These are phyloP conservation scores for Candolleomyces eurysporus DNA, from an alignment of 768 basidiomycete genomes.

Conservation along the genomic window DNA sequence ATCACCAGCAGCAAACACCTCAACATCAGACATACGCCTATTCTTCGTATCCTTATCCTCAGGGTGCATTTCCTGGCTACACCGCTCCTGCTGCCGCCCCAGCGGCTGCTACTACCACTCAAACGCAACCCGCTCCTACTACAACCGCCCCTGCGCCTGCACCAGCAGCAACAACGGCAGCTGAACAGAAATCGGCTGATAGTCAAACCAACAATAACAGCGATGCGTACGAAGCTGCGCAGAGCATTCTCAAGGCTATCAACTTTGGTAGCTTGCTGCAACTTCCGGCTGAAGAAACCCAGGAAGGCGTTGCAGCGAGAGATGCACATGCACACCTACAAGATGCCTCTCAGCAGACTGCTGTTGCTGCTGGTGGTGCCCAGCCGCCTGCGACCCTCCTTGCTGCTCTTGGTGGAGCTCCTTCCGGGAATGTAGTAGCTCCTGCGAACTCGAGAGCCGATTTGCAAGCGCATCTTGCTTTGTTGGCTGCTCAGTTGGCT, in stretches of 20 bases:
- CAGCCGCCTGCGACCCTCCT: conserved; percentile 8
- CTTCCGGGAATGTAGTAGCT: background rate
- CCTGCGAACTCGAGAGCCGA: conserved; percentile 52
- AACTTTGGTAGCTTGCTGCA: conserved; percentile 61
- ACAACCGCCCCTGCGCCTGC: conserved; percentile 11
- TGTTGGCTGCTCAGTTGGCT: conserved; percentile 69
- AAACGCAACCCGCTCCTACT: conserved; percentile 10
- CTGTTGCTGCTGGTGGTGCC: background rate
- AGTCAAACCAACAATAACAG: conserved; percentile 24
- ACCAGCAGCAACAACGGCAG: conserved; percentile 6
- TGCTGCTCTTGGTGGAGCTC: conserved; percentile 13
- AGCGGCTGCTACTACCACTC: conserved; percentile 13
- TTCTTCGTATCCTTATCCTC: conserved; percentile 35
- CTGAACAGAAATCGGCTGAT: conserved; percentile 33
- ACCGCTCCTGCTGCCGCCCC: conserved; percentile 19
- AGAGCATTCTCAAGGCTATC: conserved; percentile 74
- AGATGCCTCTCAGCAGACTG: background rate
- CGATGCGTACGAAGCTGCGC: conserved; percentile 76
- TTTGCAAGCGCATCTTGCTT: conserved; percentile 69
- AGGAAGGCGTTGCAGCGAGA: conserved; percentile 11
- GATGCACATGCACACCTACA: background rate
- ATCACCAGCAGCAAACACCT: conserved; percentile 22
- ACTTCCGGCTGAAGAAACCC: conserved; percentile 33
- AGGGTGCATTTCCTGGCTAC: conserved; percentile 16
- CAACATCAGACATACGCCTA: conserved; percentile 29